Conservation (phyloP, 2,329 filamentous ascomycete species). For the Neonectria magnoliae region DNA sequence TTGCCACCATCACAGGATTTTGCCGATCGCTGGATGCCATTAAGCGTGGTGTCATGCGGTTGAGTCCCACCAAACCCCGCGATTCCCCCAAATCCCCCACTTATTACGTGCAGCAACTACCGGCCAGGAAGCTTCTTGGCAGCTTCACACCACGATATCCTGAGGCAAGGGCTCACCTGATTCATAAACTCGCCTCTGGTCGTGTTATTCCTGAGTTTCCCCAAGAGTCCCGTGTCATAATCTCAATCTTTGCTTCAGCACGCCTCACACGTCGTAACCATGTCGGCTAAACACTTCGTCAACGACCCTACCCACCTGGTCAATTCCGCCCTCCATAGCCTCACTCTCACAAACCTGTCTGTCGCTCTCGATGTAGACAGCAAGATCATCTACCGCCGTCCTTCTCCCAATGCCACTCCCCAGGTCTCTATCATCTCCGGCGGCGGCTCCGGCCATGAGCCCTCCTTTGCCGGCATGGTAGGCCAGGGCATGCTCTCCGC, state of each 20-base stretch:
- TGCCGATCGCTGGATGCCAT: slow-evolving; percentile 6
- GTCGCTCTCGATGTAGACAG: slow-evolving; percentile 80
- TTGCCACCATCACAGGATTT: slow-evolving; percentile 9
- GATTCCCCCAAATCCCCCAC: slow-evolving; percentile 18
- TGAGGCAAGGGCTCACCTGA: slow-evolving; percentile 15
- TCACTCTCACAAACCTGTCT: slow-evolving; percentile 86
- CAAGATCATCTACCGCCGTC: slow-evolving; percentile 85
- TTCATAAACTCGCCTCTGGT: background rate
- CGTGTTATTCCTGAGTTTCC: background rate
- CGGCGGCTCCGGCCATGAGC: slow-evolving; percentile 91
- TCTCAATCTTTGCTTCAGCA: slow-evolving; percentile 4
- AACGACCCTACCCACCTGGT: slow-evolving; percentile 84
- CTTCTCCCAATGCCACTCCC: slow-evolving; percentile 54
- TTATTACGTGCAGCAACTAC: slow-evolving; percentile 1
- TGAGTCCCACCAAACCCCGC: slow-evolving; percentile 19
- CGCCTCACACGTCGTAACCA: slow-evolving; percentile 36
- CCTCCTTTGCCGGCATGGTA: slow-evolving; percentile 86
- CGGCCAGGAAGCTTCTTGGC: slow-evolving; percentile 1
- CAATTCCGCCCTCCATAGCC: slow-evolving; percentile 76
- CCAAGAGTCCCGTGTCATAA: slow-evolving; percentile 1
- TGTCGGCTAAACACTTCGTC: slow-evolving; percentile 85
- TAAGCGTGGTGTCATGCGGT: slow-evolving; percentile 4
- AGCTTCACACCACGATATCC: background rate
- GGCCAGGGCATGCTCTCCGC: slow-evolving; percentile 82
- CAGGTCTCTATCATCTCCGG: slow-evolving; percentile 88